Evolutionary conservation across 1,284 basidiomycete genomes (phyloP).

Genomic region (Ceratobasidium sp.): DNA sequence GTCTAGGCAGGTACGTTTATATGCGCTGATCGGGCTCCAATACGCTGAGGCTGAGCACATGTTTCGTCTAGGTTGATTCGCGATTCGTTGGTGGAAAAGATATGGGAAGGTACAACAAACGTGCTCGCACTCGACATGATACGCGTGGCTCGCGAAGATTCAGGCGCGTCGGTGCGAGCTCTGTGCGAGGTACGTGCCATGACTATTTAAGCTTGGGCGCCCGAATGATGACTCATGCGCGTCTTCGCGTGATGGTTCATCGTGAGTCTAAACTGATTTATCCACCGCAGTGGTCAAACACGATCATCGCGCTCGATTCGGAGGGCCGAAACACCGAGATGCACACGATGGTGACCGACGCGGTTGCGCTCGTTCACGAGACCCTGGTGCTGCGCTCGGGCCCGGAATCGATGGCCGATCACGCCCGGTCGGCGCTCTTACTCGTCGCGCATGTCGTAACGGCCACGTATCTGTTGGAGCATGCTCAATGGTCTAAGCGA

Average conservation of each 20-base stretch:
- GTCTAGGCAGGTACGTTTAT: conserved; percentile 60
- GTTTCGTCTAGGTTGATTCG: conserved; percentile 57
- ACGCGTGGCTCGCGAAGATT: conserved; percentile 57
- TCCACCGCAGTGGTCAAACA: conserved; percentile 60
- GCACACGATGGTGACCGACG: neutral
- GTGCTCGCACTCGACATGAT: conserved; percentile 73
- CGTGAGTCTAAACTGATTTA: neutral
- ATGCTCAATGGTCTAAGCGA: conserved; percentile 63
- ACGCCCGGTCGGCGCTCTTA: conserved; percentile 63
- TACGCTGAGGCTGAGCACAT: neutral
- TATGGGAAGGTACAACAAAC: conserved; percentile 79
- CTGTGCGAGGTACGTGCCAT: conserved; percentile 6
- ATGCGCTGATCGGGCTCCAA: neutral
- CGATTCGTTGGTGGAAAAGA: conserved; percentile 76
- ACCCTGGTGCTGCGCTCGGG: conserved; percentile 49
- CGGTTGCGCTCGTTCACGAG: conserved; percentile 34
- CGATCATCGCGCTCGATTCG: conserved; percentile 50
- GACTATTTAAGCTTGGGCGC: neutral
- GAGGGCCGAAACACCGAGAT: neutral
- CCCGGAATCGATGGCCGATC: conserved; percentile 41
- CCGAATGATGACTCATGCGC: neutral
- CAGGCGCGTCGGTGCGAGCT: neutral
- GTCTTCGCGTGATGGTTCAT: neutral
- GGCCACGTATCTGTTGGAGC: conserved; percentile 65
- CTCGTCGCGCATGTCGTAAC: conserved; percentile 63